These are phyloP conservation scores for Polytrichum formosum DNA, from an alignment of 225 moss, liverwort and hornwort genomes.

Conservation along the genomic window DNA sequence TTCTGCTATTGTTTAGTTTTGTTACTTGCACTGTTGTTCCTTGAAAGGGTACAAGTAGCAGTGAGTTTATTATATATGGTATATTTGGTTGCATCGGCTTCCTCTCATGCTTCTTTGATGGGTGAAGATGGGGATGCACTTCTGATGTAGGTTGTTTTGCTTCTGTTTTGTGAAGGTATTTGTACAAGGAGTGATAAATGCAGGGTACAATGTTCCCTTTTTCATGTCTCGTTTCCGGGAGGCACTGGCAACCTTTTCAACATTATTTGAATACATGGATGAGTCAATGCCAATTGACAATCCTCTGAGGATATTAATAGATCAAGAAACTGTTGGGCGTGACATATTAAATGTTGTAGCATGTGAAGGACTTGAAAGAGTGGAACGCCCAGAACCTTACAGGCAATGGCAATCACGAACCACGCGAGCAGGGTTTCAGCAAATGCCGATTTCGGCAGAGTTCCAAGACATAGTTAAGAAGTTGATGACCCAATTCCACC, in stretches of 20 bases:
- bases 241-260: slow-evolving; percentile 52
- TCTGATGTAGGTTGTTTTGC: not conserved
- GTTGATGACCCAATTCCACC: slow-evolving; percentile 39
- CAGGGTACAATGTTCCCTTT: slow-evolving; percentile 84
- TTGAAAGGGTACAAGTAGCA: too few species aligned
- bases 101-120: too few species aligned
- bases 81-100: too few species aligned
- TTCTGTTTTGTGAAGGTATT: slow-evolving; percentile 34
- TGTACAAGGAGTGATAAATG: slow-evolving; percentile 64
- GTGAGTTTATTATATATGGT: too few species aligned
- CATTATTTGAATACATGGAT: slow-evolving; percentile 55
- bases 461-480: slow-evolving; percentile 1
- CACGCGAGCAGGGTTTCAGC: slow-evolving; percentile 83
- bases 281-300: slow-evolving; percentile 42
- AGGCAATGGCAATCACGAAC: slow-evolving; percentile 79
- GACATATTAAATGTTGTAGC: slow-evolving; percentile 85
- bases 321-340: slow-evolving; percentile 68
- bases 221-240: slow-evolving; percentile 78
- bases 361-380: slow-evolving; percentile 80
- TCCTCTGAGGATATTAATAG: slow-evolving; percentile 42
- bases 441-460: slow-evolving; percentile 18
- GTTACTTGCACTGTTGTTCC: too few species aligned
- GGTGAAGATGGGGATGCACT: not conserved
- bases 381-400: slow-evolving; percentile 72
- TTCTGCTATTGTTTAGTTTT: too few species aligned